Conservation (phyloP, 768 basidiomycete genomes). For the Obba rivulosa region DNA sequence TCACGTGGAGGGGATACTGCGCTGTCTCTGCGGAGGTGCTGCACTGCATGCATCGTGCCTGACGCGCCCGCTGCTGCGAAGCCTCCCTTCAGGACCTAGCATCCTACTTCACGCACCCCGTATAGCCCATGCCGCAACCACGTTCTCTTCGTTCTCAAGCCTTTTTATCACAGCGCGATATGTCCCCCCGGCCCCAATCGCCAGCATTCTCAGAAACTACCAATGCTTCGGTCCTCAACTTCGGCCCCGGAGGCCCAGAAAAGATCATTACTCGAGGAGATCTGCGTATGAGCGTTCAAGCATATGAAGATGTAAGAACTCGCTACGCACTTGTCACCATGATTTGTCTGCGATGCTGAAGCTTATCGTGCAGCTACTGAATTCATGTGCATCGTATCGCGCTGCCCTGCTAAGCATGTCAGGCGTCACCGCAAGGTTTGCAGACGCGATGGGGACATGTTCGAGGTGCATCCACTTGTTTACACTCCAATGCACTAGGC, state of each 20-base stretch:
- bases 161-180: constrained; percentile 40
- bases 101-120: constrained; percentile 1
- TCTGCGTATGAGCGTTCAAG: constrained; percentile 70
- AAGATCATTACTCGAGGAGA: constrained; percentile 81
- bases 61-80: neutral
- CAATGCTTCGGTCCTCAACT: constrained; percentile 71
- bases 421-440: constrained; percentile 77
- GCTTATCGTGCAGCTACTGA: constrained; percentile 54
- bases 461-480: constrained; percentile 52
- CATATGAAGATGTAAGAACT: constrained; percentile 70
- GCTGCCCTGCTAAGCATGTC: constrained; percentile 77
- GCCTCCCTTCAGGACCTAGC: neutral
- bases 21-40: neutral
- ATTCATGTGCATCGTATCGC: constrained; percentile 73
- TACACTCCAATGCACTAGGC: neutral
- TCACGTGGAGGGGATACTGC: too few species aligned
- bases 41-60: constrained; percentile 7
- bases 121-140: constrained; percentile 42
- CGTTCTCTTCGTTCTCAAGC: constrained; percentile 53
- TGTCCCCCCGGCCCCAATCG: constrained; percentile 63
- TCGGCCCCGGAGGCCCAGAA: constrained; percentile 66
- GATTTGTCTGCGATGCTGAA: neutral
- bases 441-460: constrained; percentile 80
- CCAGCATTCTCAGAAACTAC: constrained; percentile 83
- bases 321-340: neutral